A percentile compares a stretch with the other conserved stretches of the same genome.
Conservation (phyloP, 1,284 basidiomycete species). For the Sanghuangporus baumii region DNA sequence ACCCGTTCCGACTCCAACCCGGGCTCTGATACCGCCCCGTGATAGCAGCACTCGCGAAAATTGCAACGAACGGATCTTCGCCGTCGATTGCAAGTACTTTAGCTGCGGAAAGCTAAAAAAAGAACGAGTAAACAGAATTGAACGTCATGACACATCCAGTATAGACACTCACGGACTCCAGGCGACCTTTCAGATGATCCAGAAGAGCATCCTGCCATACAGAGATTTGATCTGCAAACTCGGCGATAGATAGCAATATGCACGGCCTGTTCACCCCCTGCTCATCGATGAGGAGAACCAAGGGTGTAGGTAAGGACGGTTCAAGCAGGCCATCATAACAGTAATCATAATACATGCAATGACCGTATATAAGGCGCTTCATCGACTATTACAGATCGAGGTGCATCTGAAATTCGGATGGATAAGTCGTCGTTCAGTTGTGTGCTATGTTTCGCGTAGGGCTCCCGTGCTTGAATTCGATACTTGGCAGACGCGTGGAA, state of each 20-base stretch:
- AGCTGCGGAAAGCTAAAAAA: not conserved
- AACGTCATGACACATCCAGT: not conserved
- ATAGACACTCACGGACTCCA: not conserved
- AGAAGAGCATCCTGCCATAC: slow-evolving; percentile 52
- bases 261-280: slow-evolving; percentile 43
- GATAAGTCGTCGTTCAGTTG: not conserved
- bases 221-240: slow-evolving; percentile 47
- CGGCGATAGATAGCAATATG: slow-evolving; percentile 45
- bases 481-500: not conserved
- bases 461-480: not conserved
- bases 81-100: not conserved
- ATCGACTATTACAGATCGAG: not conserved
- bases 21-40: not conserved
- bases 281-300: slow-evolving; percentile 43
- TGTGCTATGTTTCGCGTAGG: not conserved
- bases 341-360: not conserved
- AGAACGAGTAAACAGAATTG: not conserved
- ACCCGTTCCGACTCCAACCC: not conserved
- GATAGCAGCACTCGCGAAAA: not conserved
- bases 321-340: not conserved
- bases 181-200: slow-evolving; percentile 40
- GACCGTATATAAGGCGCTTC: not conserved
- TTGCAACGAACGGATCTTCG: not conserved
- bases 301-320: slow-evolving; percentile 36
- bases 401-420: not conserved